These are phyloP conservation scores for Colletotrichum cordylinicola DNA, from an alignment of 2,329 filamentous ascomycete species.

Conservation along the genomic window DNA sequence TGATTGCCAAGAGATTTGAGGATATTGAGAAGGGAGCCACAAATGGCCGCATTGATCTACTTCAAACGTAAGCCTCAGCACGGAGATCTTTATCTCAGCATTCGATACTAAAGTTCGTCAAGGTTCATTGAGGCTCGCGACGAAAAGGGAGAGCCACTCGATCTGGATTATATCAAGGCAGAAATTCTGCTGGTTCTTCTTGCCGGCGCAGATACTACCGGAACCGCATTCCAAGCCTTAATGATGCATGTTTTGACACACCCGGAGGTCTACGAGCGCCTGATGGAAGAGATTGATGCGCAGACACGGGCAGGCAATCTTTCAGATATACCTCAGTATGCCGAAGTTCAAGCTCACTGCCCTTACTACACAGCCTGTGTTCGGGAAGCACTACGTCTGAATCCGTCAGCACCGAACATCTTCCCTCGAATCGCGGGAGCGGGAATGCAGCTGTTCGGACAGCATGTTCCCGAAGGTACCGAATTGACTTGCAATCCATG, in stretches of 20 bases:
- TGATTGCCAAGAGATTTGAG: constrained; percentile 52
- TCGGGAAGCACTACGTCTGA: constrained; percentile 54
- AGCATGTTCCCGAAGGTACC: constrained; percentile 37
- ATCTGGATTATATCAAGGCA: constrained; percentile 56
- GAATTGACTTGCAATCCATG: constrained; percentile 45
- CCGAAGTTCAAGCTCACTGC: constrained; percentile 44
- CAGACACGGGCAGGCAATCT: constrained; percentile 37
- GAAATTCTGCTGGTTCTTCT: constrained; percentile 58
- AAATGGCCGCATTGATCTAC: constrained; percentile 51
- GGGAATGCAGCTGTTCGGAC: constrained; percentile 33
- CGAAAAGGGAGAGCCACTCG: constrained; percentile 49
- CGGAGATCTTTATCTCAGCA: background rate
- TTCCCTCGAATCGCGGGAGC: constrained; percentile 49
- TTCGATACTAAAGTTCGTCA: background rate
- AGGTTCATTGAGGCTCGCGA: constrained; percentile 50
- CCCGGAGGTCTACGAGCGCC: constrained; percentile 44
- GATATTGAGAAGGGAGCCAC: constrained; percentile 52
- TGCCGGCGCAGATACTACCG: constrained; percentile 58
- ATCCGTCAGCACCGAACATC: constrained; percentile 55
- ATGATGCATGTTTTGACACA: constrained; percentile 47
- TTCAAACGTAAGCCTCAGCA: constrained; percentile 48
- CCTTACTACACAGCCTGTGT: constrained; percentile 57
- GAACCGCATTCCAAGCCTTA: constrained; percentile 54
- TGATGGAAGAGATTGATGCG: constrained; percentile 52
- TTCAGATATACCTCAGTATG: constrained; percentile 42